phyloP scores from a whole-genome alignment of 2,329 filamentous ascomycete species.

The Rhynchosporium agropyri region DNA sequence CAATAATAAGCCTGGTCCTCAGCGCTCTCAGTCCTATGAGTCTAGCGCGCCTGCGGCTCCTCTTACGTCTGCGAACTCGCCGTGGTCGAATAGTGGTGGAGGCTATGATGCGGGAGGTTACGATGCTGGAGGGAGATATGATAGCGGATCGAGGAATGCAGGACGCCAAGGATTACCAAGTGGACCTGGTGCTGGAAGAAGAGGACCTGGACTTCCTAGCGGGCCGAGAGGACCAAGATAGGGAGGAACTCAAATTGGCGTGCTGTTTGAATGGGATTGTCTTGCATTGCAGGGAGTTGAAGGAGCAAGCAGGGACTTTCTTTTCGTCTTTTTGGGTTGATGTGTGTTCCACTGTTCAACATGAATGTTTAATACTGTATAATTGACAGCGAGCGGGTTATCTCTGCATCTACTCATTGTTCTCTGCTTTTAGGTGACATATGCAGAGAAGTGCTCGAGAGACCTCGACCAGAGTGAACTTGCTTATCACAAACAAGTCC shows the following conservation, averaged over 20 bases:
- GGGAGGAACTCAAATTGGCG: constrained; percentile 1
- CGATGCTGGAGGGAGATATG: constrained; percentile 42
- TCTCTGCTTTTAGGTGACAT: neutral
- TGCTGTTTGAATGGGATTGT: constrained; percentile 16
- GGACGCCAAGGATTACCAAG: constrained; percentile 49
- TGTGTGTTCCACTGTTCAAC: neutral
- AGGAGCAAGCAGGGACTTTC: constrained; percentile 9
- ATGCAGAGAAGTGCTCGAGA: neutral
- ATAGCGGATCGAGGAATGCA: constrained; percentile 37
- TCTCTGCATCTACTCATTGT: neutral
- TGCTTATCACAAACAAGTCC: neutral
- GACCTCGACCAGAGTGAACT: neutral
- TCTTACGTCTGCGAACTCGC: constrained; percentile 16
- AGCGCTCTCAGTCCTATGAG: constrained; percentile 51
- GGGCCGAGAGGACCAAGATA: constrained; percentile 37
- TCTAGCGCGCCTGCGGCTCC: constrained; percentile 27
- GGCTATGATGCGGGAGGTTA: constrained; percentile 44
- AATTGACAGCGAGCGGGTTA: neutral
- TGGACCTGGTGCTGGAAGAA: constrained; percentile 44
- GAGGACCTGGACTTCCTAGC: constrained; percentile 34
- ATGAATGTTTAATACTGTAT: neutral
- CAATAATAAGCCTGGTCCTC: constrained; percentile 60
- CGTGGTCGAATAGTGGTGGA: constrained; percentile 34
- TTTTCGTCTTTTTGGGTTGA: neutral
- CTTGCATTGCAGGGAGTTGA: constrained; percentile 20